Percentiles rank a stretch among this genome's conserved stretches.
phyloP scores from a whole-genome alignment of 495 filamentous ascomycete species.

The Chaetomidium leptoderma region DNA sequence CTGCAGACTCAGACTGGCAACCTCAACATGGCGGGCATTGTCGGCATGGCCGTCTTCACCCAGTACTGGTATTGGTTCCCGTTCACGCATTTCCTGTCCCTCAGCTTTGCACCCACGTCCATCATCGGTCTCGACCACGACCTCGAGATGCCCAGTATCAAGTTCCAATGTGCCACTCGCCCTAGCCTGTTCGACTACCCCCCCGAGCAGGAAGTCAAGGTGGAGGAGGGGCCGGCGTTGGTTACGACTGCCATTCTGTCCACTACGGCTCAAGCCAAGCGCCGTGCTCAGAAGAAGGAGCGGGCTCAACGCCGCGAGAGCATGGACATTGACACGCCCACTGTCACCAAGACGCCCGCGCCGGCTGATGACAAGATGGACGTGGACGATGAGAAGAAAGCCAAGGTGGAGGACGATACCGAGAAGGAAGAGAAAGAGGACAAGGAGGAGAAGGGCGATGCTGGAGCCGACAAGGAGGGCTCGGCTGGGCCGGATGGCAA shows the following conservation, averaged over 20 bases:
- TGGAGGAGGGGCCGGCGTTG: conserved; percentile 87
- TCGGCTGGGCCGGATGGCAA: conserved; percentile 49
- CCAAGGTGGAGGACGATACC: conserved; percentile 60
- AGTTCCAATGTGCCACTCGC: conserved; percentile 88
- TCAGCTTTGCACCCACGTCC: conserved; percentile 89
- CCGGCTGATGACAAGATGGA: conserved; percentile 80
- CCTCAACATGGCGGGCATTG: conserved; percentile 93
- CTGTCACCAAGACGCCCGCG: conserved; percentile 67
- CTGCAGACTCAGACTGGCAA: conserved; percentile 97
- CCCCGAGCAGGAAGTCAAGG: conserved; percentile 89
- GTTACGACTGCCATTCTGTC: conserved; percentile 95
- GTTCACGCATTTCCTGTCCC: conserved; percentile 91
- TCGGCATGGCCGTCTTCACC: conserved; percentile 96
- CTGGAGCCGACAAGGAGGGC: conserved; percentile 53
- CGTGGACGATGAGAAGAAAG: conserved; percentile 61
- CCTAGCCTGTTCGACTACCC: conserved; percentile 98
- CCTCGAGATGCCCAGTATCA: conserved; percentile 91
- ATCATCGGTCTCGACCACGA: conserved; percentile 93
- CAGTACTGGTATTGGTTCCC: conserved; percentile 99
- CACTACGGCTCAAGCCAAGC: conserved; percentile 94
- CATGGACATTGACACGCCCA: conserved; percentile 83
- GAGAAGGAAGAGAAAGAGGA: conserved; percentile 56
- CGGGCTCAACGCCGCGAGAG: conserved; percentile 69
- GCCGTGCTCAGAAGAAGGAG: conserved; percentile 76
- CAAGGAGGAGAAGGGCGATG: conserved; percentile 56